These are phyloP conservation scores for Saccharomycopsis malanga DNA, from an alignment of 805 yeast genomes.

Conservation along the genomic window DNA sequence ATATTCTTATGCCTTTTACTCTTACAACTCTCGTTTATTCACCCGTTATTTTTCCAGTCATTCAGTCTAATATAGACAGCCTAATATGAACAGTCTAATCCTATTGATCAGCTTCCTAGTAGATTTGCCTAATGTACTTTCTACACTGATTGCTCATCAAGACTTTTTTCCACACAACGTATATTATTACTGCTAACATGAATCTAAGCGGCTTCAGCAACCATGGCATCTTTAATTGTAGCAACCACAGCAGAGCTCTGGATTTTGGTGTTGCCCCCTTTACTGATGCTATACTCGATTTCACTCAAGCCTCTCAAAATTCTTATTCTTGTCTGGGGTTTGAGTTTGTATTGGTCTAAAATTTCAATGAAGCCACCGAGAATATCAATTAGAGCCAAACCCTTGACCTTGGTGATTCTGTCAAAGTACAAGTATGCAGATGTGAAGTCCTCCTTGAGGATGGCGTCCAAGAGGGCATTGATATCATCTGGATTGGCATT, in stretches of 20 bases:
- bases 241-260: constrained; percentile 90
- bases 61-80: too few relatives aligned
- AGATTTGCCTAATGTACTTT: too few relatives aligned
- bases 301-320: constrained; percentile 72
- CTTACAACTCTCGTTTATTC: too few relatives aligned
- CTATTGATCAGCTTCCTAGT: too few relatives aligned
- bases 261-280: constrained; percentile 87
- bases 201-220: constrained; percentile 23
- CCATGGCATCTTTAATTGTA: constrained; percentile 64
- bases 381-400: constrained; percentile 84
- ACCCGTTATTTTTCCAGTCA: too few relatives aligned
- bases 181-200: too few relatives aligned
- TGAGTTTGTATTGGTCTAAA: constrained; percentile 60
- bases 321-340: constrained; percentile 51
- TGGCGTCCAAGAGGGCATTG: constrained; percentile 64
- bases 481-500: constrained; percentile 89
- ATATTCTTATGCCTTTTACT: too few relatives aligned
- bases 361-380: constrained; percentile 69
- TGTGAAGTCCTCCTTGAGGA: constrained; percentile 84
- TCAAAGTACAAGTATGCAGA: constrained; percentile 61
- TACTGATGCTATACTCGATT: constrained; percentile 83
- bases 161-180: too few relatives aligned
- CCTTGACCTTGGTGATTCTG: constrained; percentile 62
- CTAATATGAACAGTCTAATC: too few relatives aligned
- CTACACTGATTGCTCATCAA: too few relatives aligned